Evolutionary conservation across 2,329 filamentous ascomycete species (phyloP).

Genomic region (Piedraia hortae): DNA sequence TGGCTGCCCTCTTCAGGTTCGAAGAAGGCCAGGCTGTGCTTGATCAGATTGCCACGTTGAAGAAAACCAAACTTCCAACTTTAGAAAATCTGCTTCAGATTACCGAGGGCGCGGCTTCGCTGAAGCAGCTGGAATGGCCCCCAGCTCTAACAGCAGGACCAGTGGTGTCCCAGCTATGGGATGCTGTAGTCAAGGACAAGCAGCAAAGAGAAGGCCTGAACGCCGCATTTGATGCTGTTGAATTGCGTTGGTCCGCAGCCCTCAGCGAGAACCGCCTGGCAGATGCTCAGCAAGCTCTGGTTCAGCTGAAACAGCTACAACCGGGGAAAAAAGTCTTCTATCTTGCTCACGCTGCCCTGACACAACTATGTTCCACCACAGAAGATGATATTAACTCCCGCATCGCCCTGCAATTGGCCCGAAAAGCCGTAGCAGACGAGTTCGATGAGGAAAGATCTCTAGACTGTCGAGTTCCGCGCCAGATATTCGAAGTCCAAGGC

Average conservation of each 20-base stretch:
- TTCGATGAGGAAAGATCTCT: constrained; percentile 9
- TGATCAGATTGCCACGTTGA: constrained; percentile 5
- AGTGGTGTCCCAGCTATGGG: constrained; percentile 10
- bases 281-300: constrained; percentile 12
- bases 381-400: constrained; percentile 9
- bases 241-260: constrained; percentile 10
- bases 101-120: constrained; percentile 9
- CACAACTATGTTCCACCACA: constrained; percentile 8
- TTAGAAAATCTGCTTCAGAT: constrained; percentile 7
- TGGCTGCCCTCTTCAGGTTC: constrained; percentile 3
- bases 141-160: constrained; percentile 7
- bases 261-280: constrained; percentile 9
- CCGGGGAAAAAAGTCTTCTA: constrained; percentile 10
- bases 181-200: constrained; percentile 8
- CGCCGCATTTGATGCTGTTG: constrained; percentile 6
- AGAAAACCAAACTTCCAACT: constrained; percentile 6
- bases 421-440: constrained; percentile 10
- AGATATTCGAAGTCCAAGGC: constrained; percentile 10
- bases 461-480: constrained; percentile 10
- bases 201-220: neutral
- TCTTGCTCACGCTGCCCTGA: constrained; percentile 12
- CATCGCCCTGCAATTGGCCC: constrained; percentile 9
- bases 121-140: constrained; percentile 7
- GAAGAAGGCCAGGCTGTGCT: constrained; percentile 6
- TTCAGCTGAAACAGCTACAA: constrained; percentile 10